phyloP scores from a whole-genome alignment of 2,329 filamentous ascomycete species.

The Penicillium hesseltinei region DNA sequence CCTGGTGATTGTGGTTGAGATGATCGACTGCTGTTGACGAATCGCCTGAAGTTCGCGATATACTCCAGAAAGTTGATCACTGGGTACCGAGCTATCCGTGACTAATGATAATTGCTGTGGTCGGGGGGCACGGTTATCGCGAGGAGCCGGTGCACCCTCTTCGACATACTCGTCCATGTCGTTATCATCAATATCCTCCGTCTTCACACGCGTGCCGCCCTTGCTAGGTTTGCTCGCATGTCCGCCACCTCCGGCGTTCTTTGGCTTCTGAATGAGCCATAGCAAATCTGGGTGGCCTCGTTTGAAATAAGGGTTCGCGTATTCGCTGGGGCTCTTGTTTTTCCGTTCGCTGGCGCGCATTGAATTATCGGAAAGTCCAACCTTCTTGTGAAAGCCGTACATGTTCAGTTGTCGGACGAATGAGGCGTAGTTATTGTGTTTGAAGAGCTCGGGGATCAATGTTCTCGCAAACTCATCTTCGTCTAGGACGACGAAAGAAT shows the following conservation, averaged over 20 bases:
- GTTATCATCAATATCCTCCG: slow-evolving; percentile 60
- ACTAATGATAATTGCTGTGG: slow-evolving; percentile 46
- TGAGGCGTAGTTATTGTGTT: slow-evolving; percentile 76
- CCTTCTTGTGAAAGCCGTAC: slow-evolving; percentile 67
- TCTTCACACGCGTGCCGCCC: slow-evolving; percentile 43
- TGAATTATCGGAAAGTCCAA: slow-evolving; percentile 90
- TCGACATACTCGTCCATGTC: slow-evolving; percentile 60
- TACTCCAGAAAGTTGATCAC: slow-evolving; percentile 74
- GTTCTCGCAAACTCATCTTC: slow-evolving; percentile 84
- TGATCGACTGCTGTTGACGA: slow-evolving; percentile 81
- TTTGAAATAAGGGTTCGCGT: slow-evolving; percentile 94
- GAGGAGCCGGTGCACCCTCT: slow-evolving; percentile 35
- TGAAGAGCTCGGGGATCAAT: slow-evolving; percentile 72
- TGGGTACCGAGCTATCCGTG: slow-evolving; percentile 48
- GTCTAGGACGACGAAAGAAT: slow-evolving; percentile 94
- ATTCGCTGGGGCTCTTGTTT: slow-evolving; percentile 97
- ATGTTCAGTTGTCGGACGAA: slow-evolving; percentile 71
- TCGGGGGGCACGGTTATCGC: slow-evolving; percentile 34
- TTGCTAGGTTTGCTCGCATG: slow-evolving; percentile 54
- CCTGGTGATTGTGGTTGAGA: slow-evolving; percentile 76
- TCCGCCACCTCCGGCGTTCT: slow-evolving; percentile 57
- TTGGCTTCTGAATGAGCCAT: slow-evolving; percentile 96
- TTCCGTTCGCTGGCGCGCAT: slow-evolving; percentile 97
- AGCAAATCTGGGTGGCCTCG: slow-evolving; percentile 87
- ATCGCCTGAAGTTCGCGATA: slow-evolving; percentile 78